phyloP scores from a whole-genome alignment of 1,139 yeast genomes.

The Taphrina communis region DNA sequence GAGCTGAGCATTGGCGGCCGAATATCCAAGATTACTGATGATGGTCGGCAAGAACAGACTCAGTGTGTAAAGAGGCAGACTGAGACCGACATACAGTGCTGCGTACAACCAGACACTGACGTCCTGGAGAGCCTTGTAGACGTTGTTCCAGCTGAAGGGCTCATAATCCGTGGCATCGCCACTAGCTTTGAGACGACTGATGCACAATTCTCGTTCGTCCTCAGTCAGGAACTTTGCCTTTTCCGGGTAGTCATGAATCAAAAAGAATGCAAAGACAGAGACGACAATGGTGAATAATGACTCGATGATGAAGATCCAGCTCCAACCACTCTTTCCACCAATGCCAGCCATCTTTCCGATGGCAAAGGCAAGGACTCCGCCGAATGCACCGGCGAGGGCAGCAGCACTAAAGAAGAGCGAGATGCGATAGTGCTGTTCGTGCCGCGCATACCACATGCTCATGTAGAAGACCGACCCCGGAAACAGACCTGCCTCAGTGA shows the following conservation, averaged over 20 bases:
- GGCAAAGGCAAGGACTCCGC: slow-evolving; percentile 88
- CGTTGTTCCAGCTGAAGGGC: slow-evolving; percentile 34
- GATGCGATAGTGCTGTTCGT: slow-evolving; percentile 75
- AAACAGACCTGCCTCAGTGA: slow-evolving; percentile 91
- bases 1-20: slow-evolving; percentile 60
- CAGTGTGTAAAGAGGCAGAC: slow-evolving; percentile 46
- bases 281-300: slow-evolving; percentile 68
- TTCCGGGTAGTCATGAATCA: slow-evolving; percentile 58
- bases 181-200: slow-evolving; percentile 16
- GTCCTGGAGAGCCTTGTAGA: slow-evolving; percentile 31
- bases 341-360: slow-evolving; percentile 80
- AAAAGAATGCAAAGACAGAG: slow-evolving; percentile 73
- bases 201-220: slow-evolving; percentile 24
- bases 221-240: slow-evolving; percentile 28
- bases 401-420: slow-evolving; percentile 94
- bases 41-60: slow-evolving; percentile 52
- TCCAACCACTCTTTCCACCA: slow-evolving; percentile 79
- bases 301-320: slow-evolving; percentile 82
- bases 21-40: slow-evolving; percentile 60
- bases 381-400: slow-evolving; percentile 86
- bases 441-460: slow-evolving; percentile 84
- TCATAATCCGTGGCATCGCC: slow-evolving; percentile 27
- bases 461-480: slow-evolving; percentile 89
- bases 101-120: slow-evolving; percentile 30
- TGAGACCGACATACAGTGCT: slow-evolving; percentile 31